phyloP scores from a whole-genome alignment of 805 yeast genomes.

The Schwanniomyces pseudopolymorphus region DNA sequence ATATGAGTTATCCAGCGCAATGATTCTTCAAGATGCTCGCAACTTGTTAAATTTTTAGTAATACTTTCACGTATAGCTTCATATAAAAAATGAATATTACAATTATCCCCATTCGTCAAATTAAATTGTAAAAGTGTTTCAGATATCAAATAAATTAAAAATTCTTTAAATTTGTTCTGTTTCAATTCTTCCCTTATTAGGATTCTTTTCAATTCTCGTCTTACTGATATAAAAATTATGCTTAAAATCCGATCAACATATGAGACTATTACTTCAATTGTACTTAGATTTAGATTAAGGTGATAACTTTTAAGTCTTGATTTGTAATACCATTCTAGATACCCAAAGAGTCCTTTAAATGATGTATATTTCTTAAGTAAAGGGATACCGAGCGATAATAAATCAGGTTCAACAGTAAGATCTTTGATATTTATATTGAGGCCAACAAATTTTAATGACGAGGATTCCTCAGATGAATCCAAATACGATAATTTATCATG shows the following conservation, averaged over 20 bases:
- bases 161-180: conserved; percentile 9
- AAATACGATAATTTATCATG: conserved; percentile 24
- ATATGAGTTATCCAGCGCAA: conserved; percentile 6
- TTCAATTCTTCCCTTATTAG: conserved; percentile 5
- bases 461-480: conserved; percentile 6
- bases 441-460: conserved; percentile 28
- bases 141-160: conserved; percentile 11
- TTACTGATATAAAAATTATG: conserved; percentile 11
- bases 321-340: conserved; percentile 21
- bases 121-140: conserved; percentile 12
- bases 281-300: conserved; percentile 14
- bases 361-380: conserved; percentile 14
- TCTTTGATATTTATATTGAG: conserved; percentile 21
- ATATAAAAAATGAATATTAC: conserved; percentile 6
- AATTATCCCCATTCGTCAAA: conserved; percentile 9
- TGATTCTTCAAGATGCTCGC: not conserved
- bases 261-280: conserved; percentile 10
- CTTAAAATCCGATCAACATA: conserved; percentile 12
- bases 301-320: conserved; percentile 17
- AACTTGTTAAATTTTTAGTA: not conserved
- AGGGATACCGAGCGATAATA: conserved; percentile 4
- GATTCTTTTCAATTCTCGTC: conserved; percentile 3
- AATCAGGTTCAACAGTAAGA: conserved; percentile 16
- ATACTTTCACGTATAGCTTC: conserved; percentile 7
- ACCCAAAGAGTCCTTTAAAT: conserved; percentile 15